Evolutionary conservation across 192 early-diverging fungal species (phyloP).

Genomic region (Chytriomyces confervae): DNA sequence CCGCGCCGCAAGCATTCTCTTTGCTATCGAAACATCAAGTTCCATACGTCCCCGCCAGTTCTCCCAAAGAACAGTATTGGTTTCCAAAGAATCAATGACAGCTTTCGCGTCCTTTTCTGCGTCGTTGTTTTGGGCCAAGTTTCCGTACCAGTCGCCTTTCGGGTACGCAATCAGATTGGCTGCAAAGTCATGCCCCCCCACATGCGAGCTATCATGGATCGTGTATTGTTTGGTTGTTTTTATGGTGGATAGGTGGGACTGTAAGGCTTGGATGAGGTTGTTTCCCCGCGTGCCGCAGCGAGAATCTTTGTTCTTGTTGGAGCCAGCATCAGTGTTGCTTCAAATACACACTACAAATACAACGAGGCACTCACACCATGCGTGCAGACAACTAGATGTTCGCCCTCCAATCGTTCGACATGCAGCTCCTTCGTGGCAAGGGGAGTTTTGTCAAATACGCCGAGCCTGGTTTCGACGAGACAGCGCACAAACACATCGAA

Average conservation of each 20-base stretch:
- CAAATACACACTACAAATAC: neutral
- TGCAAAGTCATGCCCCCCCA: slow-evolving; percentile 66
- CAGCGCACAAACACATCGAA: slow-evolving; percentile 12
- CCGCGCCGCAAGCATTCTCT: slow-evolving; percentile 6
- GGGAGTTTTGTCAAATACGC: slow-evolving; percentile 21
- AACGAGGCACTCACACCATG: neutral
- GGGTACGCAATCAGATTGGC: slow-evolving; percentile 65
- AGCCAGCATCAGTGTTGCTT: too few species aligned
- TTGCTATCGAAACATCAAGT: slow-evolving; percentile 16
- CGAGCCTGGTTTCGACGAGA: slow-evolving; percentile 23
- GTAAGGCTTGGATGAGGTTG: neutral
- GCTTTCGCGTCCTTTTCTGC: slow-evolving; percentile 40
- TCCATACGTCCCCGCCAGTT: slow-evolving; percentile 63
- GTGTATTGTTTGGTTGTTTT: neutral
- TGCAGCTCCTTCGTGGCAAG: neutral
- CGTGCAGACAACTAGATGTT: slow-evolving; percentile 12
- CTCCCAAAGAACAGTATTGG: slow-evolving; percentile 48
- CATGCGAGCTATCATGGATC: slow-evolving; percentile 57
- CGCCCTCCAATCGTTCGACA: neutral
- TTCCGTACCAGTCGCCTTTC: slow-evolving; percentile 63
- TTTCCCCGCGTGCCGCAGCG: slow-evolving; percentile 9
- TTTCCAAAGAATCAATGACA: slow-evolving; percentile 49
- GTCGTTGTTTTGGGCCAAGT: slow-evolving; percentile 27
- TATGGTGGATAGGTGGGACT: neutral
- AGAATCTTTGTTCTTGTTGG: neutral